Evolutionary conservation across 352 stramenopile species (phyloP).

Genomic region (Phytopythium cucurbitacearum): DNA sequence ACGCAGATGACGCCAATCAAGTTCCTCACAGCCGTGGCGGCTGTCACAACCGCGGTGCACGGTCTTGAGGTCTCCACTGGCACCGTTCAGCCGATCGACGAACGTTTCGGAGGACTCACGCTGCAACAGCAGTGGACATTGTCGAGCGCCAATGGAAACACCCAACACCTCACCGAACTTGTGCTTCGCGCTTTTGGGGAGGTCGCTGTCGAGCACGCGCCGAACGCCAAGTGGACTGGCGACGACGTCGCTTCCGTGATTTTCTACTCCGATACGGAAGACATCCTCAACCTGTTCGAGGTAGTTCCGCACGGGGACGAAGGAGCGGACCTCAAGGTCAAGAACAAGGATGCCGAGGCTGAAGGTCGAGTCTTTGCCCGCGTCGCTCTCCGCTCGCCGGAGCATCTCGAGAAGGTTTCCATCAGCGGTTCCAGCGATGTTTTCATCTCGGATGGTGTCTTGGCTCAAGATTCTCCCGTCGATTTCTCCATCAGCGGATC

Average conservation of each 20-base stretch:
- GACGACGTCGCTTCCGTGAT: neutral
- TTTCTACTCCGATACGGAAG: neutral
- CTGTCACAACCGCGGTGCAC: neutral
- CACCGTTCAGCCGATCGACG: neutral
- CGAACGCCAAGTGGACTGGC: neutral
- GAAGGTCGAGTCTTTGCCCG: neutral
- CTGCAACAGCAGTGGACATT: constrained; percentile 1
- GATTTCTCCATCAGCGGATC: neutral
- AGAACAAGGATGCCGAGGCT: neutral
- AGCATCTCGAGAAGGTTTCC: neutral
- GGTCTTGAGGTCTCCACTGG: neutral
- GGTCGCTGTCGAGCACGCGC: neutral
- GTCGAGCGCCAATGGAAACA: neutral
- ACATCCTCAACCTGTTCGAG: neutral
- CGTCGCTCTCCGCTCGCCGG: neutral
- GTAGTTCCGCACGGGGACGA: neutral
- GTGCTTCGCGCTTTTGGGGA: neutral
- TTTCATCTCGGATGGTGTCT: neutral
- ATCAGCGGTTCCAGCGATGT: neutral
- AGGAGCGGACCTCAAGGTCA: neutral
- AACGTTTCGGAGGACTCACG: neutral
- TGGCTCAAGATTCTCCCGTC: neutral
- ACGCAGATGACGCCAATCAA: no score
- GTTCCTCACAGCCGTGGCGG: no score
- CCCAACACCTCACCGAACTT: neutral